Conservation (phyloP, 805 yeast genomes). For the Ogataea polymorpha region DNA sequence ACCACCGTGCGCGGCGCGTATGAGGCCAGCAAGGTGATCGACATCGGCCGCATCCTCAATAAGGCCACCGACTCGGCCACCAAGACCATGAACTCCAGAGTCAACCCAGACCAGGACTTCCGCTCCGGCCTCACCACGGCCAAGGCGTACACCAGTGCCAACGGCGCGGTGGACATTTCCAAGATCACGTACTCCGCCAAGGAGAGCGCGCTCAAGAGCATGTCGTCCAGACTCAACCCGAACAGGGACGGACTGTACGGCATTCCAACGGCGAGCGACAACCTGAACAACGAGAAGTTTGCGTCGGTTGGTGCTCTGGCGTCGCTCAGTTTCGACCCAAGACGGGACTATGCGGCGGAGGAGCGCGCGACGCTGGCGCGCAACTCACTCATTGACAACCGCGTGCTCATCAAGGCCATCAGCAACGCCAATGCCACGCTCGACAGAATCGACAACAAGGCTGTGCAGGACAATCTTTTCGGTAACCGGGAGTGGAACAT, state of each 20-base stretch:
- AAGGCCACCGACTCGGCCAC: constrained; percentile 40
- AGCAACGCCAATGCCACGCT: constrained; percentile 42
- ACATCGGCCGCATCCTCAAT: constrained; percentile 29
- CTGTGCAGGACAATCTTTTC: constrained; percentile 25
- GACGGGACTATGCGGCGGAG: constrained; percentile 42
- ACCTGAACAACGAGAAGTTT: constrained; percentile 40
- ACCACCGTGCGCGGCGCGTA: constrained; percentile 27
- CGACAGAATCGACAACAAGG: constrained; percentile 25
- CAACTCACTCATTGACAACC: constrained; percentile 39
- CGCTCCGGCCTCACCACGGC: constrained; percentile 33
- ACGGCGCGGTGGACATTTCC: constrained; percentile 46
- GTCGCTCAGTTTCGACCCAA: constrained; percentile 38
- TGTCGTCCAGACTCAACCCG: constrained; percentile 29
- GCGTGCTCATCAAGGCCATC: constrained; percentile 50
- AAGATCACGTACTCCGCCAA: constrained; percentile 50
- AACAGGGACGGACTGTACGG: constrained; percentile 27
- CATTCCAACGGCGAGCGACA: constrained; percentile 41
- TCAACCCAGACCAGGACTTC: constrained; percentile 37
- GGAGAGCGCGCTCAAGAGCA: constrained; percentile 33
- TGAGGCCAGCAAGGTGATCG: constrained; percentile 30
- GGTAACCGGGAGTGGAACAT: constrained; percentile 45
- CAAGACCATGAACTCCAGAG: constrained; percentile 43
- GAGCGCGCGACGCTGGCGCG: constrained; percentile 37
- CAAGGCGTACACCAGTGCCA: constrained; percentile 35
- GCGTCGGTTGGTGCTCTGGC: constrained; percentile 61